phyloP scores from a whole-genome alignment of 768 basidiomycete genomes.

The Psilocybe tampanensis region DNA sequence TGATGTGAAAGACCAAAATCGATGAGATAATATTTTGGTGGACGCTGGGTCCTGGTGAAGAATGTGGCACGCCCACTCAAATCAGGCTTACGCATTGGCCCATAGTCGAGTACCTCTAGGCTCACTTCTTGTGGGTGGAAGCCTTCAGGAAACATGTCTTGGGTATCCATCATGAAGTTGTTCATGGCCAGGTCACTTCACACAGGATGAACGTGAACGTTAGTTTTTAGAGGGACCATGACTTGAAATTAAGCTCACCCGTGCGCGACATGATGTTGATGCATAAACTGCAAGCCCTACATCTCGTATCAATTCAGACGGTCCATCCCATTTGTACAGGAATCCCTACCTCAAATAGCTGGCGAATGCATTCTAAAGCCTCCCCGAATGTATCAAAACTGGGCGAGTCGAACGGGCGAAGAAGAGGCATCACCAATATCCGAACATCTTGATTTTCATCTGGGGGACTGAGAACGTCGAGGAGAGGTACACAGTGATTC shows the following conservation, averaged over 20 bases:
- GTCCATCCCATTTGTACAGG: not conserved
- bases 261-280: not conserved
- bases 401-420: not conserved
- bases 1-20: constrained; percentile 13
- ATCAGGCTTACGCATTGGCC: not conserved
- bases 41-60: constrained; percentile 13
- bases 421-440: not conserved
- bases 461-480: not conserved
- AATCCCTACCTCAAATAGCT: not conserved
- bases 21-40: constrained; percentile 15
- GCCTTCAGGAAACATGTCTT: not conserved
- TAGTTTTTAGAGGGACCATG: too few species aligned
- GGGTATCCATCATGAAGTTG: not conserved
- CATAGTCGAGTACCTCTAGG: not conserved
- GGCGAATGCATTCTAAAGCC: not conserved
- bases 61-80: not conserved
- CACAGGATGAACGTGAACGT: not conserved
- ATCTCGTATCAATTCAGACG: not conserved
- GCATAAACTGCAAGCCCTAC: not conserved
- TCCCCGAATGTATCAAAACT: not conserved
- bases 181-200: not conserved
- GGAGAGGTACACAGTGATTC: not conserved
- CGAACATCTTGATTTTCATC: not conserved
- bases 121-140: not conserved
- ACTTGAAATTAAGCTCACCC: not conserved